Percentiles rank a stretch among this genome's conserved stretches.
Conservation (phyloP, 73 alveolate genomes). For the Paramecium pentaurelia region DNA sequence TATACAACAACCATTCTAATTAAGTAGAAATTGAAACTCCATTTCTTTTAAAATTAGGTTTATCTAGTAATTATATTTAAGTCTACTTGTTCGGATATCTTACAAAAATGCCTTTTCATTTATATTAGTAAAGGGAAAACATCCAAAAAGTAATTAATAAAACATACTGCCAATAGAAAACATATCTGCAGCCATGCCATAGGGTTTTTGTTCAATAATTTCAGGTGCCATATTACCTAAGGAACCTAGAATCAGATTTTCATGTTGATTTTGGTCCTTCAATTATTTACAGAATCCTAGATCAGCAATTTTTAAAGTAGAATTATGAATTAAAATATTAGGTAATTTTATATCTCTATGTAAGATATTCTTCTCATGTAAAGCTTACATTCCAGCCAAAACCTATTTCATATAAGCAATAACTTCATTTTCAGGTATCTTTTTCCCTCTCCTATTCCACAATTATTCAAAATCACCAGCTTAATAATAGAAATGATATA, state of each 20-base stretch:
- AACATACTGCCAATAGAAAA: slow-evolving; percentile 42
- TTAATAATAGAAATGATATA: background rate
- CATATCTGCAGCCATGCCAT: slow-evolving; percentile 49
- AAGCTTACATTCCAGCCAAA: slow-evolving; percentile 35
- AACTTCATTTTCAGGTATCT: slow-evolving; percentile 23
- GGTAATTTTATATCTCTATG: slow-evolving; percentile 42
- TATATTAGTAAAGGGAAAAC: background rate
- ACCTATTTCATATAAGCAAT: slow-evolving; percentile 16
- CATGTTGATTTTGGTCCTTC: background rate
- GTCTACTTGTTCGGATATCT: background rate
- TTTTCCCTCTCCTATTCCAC: background rate
- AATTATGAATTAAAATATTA: slow-evolving; percentile 27
- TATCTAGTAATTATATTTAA: background rate
- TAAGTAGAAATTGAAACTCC: background rate
- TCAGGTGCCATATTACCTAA: slow-evolving; percentile 55
- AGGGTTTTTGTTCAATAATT: slow-evolving; percentile 27
- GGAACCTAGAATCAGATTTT: background rate
- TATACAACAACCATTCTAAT: background rate
- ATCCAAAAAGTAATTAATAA: slow-evolving; percentile 21
- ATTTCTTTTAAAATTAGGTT: slow-evolving; percentile 12
- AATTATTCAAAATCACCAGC: slow-evolving; percentile 49
- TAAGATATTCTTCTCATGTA: slow-evolving; percentile 31
- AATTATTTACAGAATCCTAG: slow-evolving; percentile 26
- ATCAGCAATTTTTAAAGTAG: slow-evolving; percentile 34
- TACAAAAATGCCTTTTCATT: background rate